Base-by-base conservation (phyloP, 1,139 yeast species). In the Sugiyamaella novakii region DNA sequence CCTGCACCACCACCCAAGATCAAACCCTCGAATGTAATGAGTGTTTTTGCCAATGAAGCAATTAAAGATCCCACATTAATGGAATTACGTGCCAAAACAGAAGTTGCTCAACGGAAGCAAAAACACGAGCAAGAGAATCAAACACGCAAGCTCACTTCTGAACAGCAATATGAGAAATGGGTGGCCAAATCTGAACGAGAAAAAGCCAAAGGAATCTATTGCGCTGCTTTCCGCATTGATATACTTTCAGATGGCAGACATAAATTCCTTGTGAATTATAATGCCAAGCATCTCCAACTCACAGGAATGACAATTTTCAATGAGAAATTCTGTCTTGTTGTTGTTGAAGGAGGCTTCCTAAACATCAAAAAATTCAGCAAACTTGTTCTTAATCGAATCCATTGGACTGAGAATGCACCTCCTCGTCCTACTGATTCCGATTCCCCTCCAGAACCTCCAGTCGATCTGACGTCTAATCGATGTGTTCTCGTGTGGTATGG, bases 1-100 rank as follows among this genome's bases (percentile, higher is more conserved):
- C 85, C 95, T 0, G 86, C 95, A 2, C 97, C 96, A 0, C 84
- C 85, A 5, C 96, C 97, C 2, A 92, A 91, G 66, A 87, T 91
- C 25, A 87, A 84, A 59, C 71, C 88, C 46, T 79, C 84, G 39
- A 92, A 91, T 63, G 75, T 91, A 64, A 86, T 87, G 89, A 84
- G 79, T 57, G 96, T 88, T 0, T 73, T 84, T 43, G 87, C 96
- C 2, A 83, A 87, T 61, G 95, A 87, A 54, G 87, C 94, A n/a
- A 84, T 89, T 41, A 76, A 78, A 54, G 96, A 92, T 62, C 98
- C 98, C 0, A 92, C 98, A 0, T 80, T 81, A 3, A 83, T 91
- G 58, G 98, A 92, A 62, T 74, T 75, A 64, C 68, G 75, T 49
- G 97, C 94, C 0, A 73, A 79, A 43, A 68, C 72, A 34, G 94